These are phyloP conservation scores for Talaromyces sp. DNA, from an alignment of 2,329 filamentous ascomycete species.

Conservation along the genomic window DNA sequence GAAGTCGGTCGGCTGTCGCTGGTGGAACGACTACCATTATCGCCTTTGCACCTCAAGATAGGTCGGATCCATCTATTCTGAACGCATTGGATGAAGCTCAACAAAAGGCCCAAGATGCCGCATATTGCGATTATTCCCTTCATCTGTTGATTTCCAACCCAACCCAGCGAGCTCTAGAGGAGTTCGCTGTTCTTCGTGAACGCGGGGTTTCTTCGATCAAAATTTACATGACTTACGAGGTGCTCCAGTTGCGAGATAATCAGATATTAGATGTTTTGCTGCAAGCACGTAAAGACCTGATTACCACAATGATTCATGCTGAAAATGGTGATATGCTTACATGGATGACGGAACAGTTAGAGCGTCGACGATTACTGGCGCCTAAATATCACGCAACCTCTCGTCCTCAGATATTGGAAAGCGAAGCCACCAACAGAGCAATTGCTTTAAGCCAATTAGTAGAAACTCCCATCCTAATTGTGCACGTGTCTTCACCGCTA, in stretches of 20 bases:
- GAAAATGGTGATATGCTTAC: conserved; percentile 49
- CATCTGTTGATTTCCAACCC: conserved; percentile 48
- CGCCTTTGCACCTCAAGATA: conserved; percentile 51
- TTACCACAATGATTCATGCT: conserved; percentile 43
- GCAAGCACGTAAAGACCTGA: conserved; percentile 39
- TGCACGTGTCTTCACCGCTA: conserved; percentile 52
- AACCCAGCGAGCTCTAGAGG: conserved; percentile 31
- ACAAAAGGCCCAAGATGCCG: conserved; percentile 43
- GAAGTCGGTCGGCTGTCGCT: conserved; percentile 44
- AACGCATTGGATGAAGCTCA: conserved; percentile 46
- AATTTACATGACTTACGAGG: conserved; percentile 51
- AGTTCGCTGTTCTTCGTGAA: conserved; percentile 39
- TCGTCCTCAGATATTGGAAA: conserved; percentile 43
- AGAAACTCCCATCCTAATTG: conserved; percentile 54
- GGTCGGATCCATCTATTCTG: conserved; percentile 46
- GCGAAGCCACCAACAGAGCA: conserved; percentile 50
- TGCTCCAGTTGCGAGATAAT: conserved; percentile 41
- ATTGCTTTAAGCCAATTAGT: conserved; percentile 52
- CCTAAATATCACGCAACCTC: conserved; percentile 46
- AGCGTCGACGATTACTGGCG: conserved; percentile 34
- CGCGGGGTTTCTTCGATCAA: conserved; percentile 49
- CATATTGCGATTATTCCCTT: conserved; percentile 54
- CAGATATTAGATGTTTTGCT: conserved; percentile 47
- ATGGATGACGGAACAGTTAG: conserved; percentile 38
- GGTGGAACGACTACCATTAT: conserved; percentile 53